A percentile compares a stretch with the other conserved stretches of the same genome.
Evolutionary conservation across 2,329 filamentous ascomycete species (phyloP).

Genomic region (Neoarthrinium moseri): DNA sequence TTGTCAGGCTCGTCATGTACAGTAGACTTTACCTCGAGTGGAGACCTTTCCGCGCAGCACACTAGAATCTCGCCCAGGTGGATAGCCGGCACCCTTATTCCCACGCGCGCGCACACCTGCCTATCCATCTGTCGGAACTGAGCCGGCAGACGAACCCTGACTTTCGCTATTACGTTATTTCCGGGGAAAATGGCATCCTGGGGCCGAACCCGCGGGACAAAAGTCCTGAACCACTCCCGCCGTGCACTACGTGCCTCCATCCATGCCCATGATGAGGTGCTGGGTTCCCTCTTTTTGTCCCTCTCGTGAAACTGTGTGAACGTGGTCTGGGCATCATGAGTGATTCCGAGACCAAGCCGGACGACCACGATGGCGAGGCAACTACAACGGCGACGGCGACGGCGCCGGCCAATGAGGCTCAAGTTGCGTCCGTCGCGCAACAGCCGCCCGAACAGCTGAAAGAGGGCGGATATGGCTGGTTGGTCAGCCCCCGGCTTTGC

Average conservation of each 20-base stretch:
- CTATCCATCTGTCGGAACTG: not conserved
- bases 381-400: not conserved
- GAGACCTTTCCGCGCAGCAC: no score
- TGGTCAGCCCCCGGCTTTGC: conserved; percentile 13
- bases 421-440: not conserved
- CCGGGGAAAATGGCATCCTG: not conserved
- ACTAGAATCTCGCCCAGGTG: not conserved
- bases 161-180: conserved; percentile 7
- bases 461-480: conserved; percentile 63
- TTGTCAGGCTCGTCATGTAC: no score
- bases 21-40: no score
- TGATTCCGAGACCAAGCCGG: conserved; percentile 1
- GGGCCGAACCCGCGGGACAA: no score
- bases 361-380: not conserved
- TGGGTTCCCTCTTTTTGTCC: not conserved
- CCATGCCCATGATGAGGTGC: not conserved
- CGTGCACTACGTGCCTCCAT: no score
- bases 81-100: conserved; percentile 1
- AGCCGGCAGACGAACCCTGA: not conserved
- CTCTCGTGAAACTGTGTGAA: not conserved
- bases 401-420: not conserved
- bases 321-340: not conserved
- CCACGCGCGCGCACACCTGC: not conserved
- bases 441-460: conserved; percentile 25
- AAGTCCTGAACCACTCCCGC: no score